These are phyloP conservation scores for Mollisia scopiformis DNA, from an alignment of 2,329 filamentous ascomycete species.

Conservation along the genomic window DNA sequence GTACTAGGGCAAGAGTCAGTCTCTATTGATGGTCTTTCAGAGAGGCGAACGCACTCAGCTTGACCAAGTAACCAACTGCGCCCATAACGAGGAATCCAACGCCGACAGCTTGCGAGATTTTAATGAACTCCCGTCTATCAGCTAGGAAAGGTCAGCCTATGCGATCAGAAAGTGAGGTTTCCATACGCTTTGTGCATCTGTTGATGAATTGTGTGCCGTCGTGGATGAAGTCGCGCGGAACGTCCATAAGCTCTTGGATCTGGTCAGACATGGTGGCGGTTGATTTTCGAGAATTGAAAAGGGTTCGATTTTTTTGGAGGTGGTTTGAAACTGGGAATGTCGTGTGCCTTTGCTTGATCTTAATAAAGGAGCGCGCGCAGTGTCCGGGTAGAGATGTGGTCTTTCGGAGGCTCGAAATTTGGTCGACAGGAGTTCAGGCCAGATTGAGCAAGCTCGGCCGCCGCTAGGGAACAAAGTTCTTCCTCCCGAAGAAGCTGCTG, in stretches of 20 bases:
- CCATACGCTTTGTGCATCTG: conserved; percentile 47
- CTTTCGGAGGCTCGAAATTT: neutral
- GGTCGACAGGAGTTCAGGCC: neutral
- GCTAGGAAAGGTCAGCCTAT: conserved; percentile 33
- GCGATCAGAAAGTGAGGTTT: neutral
- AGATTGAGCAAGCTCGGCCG: neutral
- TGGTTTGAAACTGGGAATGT: neutral
- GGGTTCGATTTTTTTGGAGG: neutral
- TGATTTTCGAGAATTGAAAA: neutral
- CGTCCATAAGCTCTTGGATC: conserved; percentile 59
- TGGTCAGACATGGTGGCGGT: conserved; percentile 52
- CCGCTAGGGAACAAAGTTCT: neutral
- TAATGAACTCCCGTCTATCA: conserved; percentile 42
- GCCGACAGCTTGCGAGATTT: conserved; percentile 54
- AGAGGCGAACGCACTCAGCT: conserved; percentile 43
- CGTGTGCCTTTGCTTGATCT: neutral
- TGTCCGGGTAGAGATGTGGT: conserved; percentile 4
- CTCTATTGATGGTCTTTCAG: neutral
- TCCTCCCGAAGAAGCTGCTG: neutral
- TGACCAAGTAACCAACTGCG: conserved; percentile 54
- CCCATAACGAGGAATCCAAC: conserved; percentile 57
- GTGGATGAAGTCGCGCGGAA: conserved; percentile 51
- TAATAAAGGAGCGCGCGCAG: neutral
- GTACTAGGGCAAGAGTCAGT: conserved; percentile 36
- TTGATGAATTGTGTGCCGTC: conserved; percentile 47